Conservation (phyloP, 129 eudicot species). For the Tagetes erecta region DNA sequence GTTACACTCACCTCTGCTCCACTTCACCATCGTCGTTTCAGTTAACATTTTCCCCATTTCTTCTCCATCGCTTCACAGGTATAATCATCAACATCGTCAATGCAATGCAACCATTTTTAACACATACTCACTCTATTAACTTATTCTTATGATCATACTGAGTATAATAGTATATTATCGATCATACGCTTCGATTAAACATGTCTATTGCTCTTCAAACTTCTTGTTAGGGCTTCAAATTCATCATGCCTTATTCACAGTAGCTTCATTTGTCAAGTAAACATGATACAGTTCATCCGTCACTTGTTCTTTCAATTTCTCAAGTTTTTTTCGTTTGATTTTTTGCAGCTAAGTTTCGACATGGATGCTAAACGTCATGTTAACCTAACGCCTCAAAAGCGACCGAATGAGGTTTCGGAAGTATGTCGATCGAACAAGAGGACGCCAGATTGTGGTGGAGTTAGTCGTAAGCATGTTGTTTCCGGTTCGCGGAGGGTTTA, state of each 20-base stretch:
- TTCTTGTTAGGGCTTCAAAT: neutral
- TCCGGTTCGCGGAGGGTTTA: slow-evolving; percentile 18
- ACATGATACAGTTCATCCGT: neutral
- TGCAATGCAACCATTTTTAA: neutral
- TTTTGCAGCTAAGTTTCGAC: neutral
- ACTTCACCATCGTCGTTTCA: too few relatives aligned
- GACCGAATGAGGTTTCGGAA: slow-evolving; percentile 15
- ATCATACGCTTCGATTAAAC: neutral
- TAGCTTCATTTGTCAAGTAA: neutral
- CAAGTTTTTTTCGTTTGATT: neutral
- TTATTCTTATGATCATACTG: neutral
- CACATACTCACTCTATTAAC: neutral
- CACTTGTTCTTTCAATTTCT: neutral
- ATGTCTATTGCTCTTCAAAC: neutral
- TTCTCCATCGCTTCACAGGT: too few relatives aligned
- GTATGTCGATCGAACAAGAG: neutral
- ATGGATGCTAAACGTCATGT: slow-evolving; percentile 1
- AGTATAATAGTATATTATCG: too few relatives aligned
- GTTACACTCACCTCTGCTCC: too few relatives aligned
- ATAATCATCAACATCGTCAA: neutral
- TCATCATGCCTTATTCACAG: neutral
- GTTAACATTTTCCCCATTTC: too few relatives aligned
- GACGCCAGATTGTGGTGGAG: slow-evolving; percentile 21
- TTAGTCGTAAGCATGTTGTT: neutral
- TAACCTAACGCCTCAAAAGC: slow-evolving; percentile 29